Evolutionary conservation across 306 rosid genomes (phyloP).

Genomic region (Coriaria nepalensis): DNA sequence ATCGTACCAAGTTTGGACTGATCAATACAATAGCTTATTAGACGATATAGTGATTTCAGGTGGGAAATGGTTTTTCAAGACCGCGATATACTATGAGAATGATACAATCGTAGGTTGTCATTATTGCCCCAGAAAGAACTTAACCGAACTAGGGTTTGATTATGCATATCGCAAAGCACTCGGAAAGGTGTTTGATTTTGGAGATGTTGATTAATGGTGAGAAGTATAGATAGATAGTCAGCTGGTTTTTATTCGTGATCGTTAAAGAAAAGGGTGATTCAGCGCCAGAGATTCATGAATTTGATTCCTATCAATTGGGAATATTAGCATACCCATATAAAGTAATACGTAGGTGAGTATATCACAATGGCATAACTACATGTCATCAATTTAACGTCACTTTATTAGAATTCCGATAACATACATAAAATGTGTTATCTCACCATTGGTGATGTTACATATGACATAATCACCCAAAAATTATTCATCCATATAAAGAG

Average conservation of each 20-base stretch:
- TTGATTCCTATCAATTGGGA: background rate
- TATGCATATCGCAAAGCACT: slow-evolving; percentile 50
- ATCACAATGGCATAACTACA: no score
- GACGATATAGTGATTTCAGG: slow-evolving; percentile 45
- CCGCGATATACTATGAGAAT: slow-evolving; percentile 59
- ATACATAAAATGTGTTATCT: no score
- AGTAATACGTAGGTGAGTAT: no score
- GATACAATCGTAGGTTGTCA: slow-evolving; percentile 41
- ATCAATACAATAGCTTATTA: slow-evolving; percentile 24
- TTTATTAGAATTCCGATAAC: no score
- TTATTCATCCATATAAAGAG: no score
- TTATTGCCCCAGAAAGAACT: slow-evolving; percentile 44
- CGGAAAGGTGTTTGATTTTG: slow-evolving; percentile 27
- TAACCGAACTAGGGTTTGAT: slow-evolving; percentile 45
- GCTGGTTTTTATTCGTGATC: slow-evolving; percentile 7
- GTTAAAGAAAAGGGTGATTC: background rate
- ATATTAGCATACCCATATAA: no score
- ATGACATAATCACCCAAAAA: no score
- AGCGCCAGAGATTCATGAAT: background rate
- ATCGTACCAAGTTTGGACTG: slow-evolving; percentile 49
- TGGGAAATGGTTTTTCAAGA: slow-evolving; percentile 78
- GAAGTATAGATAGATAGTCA: slow-evolving; percentile 12
- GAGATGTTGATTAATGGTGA: slow-evolving; percentile 38
- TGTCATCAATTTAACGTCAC: no score
- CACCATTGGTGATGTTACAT: no score